Evolutionary conservation across 768 basidiomycete genomes (phyloP), one percentile per base, ranked within the genome.

Genomic region (Suillus spraguei): DNA sequence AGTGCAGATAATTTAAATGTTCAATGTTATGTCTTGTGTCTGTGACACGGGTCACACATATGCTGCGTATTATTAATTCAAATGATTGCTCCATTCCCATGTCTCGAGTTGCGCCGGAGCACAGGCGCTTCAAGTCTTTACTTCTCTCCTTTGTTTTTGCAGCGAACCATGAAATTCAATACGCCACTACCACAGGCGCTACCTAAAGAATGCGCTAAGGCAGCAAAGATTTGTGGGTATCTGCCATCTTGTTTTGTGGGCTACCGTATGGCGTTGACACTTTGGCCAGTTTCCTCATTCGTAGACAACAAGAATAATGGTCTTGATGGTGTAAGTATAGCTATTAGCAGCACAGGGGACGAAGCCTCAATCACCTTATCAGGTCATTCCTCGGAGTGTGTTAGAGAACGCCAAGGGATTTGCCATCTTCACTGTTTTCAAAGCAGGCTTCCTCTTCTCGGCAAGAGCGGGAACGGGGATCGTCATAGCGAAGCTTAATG

Each of bases 381-480:
- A 87, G 85, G 79, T 88, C 64, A 81, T 89, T 63, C 87, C 87
- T 38, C 78, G 81, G 28, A 73, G 69, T 44, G 81, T 89, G 10
- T 77, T 89, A 24, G 81, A 86, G 66, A 77, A 81, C 63, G 87
- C 88, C 17, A 81, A 77, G 36, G 88, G 95, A 5, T 97, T 97
- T 71, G 94, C 93, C n/a, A 93, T 95, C 54, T 94, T 95, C 74
- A 93, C 91, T 5, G 85, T 95, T 59, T 83, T 94, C 77, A 95
- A 95, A 70, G 85, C 82, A 24, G 81, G 81, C 1, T 86, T 88
- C 69, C 68, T 87, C 17, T 87, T 95, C 76, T 84, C 84, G 49
- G 93, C 92, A 3, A 81, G 92, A 69, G 95, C 88, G 28, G 87
- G 95, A 28, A 89, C 88, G 52, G 95, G 95, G 8, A 77, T 98